Conservation (phyloP, 2,329 filamentous ascomycete genomes). For the Diaporthe amygdali region DNA sequence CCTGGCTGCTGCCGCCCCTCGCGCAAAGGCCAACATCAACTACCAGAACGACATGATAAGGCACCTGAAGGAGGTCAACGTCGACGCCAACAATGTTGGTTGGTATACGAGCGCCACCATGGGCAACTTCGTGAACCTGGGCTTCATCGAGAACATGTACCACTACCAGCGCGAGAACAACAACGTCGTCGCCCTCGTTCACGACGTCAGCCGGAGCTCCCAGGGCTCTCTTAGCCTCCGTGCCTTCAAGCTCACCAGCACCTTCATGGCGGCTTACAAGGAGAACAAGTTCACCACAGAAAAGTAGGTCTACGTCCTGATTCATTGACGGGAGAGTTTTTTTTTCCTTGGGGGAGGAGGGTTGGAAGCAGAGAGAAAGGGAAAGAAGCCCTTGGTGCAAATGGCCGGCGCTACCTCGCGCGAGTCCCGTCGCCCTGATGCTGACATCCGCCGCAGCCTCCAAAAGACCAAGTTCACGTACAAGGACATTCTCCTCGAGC, state of each 20-base stretch:
- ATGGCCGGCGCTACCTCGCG: background rate
- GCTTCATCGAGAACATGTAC: conserved; percentile 97
- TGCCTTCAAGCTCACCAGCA: conserved; percentile 86
- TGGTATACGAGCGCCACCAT: conserved; percentile 99
- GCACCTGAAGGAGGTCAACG: conserved; percentile 94
- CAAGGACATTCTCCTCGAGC: conserved; percentile 90
- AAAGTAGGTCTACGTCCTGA: conserved; percentile 68
- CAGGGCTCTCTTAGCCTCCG: conserved; percentile 89
- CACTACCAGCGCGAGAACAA: conserved; percentile 98
- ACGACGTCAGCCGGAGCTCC: conserved; percentile 93
- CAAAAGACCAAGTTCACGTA: conserved; percentile 94
- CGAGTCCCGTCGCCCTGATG: background rate
- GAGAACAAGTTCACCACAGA: conserved; percentile 98
- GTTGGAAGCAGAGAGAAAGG: no score
- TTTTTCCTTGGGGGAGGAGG: no score
- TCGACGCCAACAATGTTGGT: conserved; percentile 96
- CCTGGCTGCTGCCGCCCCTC: conserved; percentile 84
- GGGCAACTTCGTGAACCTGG: conserved; percentile 96
- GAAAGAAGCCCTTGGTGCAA: no score
- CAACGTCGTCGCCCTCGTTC: conserved; percentile 84
- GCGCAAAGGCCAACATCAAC: conserved; percentile 84
- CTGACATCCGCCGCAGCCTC: conserved; percentile 61
- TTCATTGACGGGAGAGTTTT: no score
- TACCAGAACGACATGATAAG: conserved; percentile 99
- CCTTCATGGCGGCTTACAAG: conserved; percentile 91